Conservation (phyloP, 345 rosid genomes). For the Gossypium sturtianum region DNA sequence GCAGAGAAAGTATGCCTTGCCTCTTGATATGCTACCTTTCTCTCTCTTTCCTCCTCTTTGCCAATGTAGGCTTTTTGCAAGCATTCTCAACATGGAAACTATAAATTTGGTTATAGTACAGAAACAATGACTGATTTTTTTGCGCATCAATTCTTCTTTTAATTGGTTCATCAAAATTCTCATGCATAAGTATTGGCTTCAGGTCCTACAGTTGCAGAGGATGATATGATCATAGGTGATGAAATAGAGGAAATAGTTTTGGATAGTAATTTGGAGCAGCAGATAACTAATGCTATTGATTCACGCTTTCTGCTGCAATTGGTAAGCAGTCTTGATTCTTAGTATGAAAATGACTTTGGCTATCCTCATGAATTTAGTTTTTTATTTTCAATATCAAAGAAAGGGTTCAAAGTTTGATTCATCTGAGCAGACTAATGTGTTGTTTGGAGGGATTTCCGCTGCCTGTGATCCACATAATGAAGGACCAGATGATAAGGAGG, state of each 20-base stretch:
- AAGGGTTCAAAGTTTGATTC: conserved; percentile 13
- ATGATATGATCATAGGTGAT: conserved; percentile 53
- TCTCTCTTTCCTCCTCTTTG: neutral
- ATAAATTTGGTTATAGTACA: conserved; percentile 1
- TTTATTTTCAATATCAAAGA: conserved; percentile 6
- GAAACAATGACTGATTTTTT: neutral
- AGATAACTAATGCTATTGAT: conserved; percentile 68
- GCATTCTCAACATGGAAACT: neutral
- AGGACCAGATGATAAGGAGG: conserved; percentile 53
- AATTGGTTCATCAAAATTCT: conserved; percentile 10
- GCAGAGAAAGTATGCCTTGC: conserved; percentile 47
- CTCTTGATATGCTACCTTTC: neutral
- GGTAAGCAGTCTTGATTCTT: conserved; percentile 42
- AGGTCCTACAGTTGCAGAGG: conserved; percentile 59
- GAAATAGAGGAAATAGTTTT: conserved; percentile 46
- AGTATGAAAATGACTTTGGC: conserved; percentile 13
- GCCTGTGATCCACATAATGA: conserved; percentile 32
- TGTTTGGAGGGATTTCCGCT: conserved; percentile 51
- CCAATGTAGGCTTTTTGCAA: neutral
- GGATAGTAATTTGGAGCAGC: conserved; percentile 53
- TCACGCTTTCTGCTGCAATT: conserved; percentile 86
- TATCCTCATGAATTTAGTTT: conserved; percentile 11
- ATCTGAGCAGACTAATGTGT: conserved; percentile 62
- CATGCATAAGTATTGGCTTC: conserved; percentile 19
- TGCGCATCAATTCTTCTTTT: neutral